phyloP scores from a whole-genome alignment of 2,329 filamentous ascomycete genomes.

The Cadophora luteo-olivacea region DNA sequence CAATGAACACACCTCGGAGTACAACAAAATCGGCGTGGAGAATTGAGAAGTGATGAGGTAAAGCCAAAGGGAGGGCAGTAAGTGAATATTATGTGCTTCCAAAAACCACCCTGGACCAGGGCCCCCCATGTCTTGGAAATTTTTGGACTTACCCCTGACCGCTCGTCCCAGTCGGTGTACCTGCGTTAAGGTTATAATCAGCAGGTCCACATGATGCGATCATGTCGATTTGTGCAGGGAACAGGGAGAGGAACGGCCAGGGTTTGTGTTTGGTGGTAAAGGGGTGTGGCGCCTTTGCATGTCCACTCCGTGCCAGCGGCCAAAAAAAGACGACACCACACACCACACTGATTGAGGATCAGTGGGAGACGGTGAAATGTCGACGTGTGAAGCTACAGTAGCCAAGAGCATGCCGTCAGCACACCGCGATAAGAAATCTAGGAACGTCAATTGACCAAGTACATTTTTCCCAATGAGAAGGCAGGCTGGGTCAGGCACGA shows the following conservation, averaged over 20 bases:
- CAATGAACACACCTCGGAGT: not conserved
- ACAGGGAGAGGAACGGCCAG: not conserved
- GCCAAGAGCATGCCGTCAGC: not conserved
- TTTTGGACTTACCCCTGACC: not conserved
- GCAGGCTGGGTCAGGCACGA: not conserved
- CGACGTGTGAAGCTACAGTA: not conserved
- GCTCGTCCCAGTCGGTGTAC: constrained; percentile 1
- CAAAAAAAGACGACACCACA: not conserved
- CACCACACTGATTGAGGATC: too few species aligned
- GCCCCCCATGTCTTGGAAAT: not conserved
- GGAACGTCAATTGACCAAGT: not conserved
- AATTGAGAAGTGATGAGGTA: not conserved
- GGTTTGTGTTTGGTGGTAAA: not conserved
- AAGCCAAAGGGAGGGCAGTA: constrained; percentile 1
- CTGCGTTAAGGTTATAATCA: constrained; percentile 4
- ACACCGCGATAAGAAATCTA: not conserved
- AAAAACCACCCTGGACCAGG: not conserved
- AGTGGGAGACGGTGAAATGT: not conserved
- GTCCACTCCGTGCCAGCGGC: not conserved
- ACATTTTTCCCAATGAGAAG: not conserved
- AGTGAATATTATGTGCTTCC: not conserved
- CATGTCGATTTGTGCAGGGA: not conserved
- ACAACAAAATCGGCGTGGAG: not conserved
- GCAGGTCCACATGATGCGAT: constrained; percentile 8
- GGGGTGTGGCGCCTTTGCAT: not conserved